A percentile compares a stretch with the other conserved stretches of the same genome.
These are phyloP conservation scores for Eucalyptus fibrosa DNA, from an alignment of 345 rosid species.

Conservation along the genomic window DNA sequence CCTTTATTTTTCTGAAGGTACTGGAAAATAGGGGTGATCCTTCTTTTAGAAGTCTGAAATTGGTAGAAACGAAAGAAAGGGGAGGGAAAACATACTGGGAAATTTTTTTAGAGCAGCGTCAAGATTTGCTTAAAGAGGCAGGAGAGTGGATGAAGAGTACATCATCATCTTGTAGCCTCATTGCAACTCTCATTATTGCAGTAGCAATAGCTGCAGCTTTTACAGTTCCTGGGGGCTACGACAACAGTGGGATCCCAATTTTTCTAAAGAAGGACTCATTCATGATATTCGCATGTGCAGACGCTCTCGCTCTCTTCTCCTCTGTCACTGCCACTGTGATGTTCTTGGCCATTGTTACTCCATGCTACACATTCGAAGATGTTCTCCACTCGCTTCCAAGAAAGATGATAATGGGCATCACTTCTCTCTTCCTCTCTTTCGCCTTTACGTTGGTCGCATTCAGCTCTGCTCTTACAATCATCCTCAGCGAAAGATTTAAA, in stretches of 20 bases:
- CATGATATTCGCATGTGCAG: not conserved
- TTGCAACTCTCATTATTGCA: not conserved
- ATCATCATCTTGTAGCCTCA: not conserved
- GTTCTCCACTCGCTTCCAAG: not conserved
- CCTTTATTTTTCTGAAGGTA: not conserved
- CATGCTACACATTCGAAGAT: not conserved
- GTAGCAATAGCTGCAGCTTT: not conserved
- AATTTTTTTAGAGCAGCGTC: not conserved
- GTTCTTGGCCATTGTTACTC: not conserved
- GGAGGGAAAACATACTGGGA: not conserved
- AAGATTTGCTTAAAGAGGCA: not conserved
- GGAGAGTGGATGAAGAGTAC: not conserved
- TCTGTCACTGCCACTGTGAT: not conserved
- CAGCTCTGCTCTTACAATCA: not conserved
- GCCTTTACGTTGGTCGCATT: not conserved
- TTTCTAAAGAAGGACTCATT: not conserved
- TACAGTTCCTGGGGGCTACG: not conserved
- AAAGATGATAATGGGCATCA: not conserved
- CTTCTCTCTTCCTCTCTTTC: not conserved
- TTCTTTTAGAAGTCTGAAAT: not conserved
- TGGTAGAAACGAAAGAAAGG: not conserved
- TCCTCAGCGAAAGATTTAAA: not conserved
- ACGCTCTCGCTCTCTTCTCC: not conserved
- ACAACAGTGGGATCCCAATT: not conserved
- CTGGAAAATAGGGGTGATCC: not conserved